Base-by-base conservation (phyloP, 257 asterid species). In the Lycium barbarum region DNA sequence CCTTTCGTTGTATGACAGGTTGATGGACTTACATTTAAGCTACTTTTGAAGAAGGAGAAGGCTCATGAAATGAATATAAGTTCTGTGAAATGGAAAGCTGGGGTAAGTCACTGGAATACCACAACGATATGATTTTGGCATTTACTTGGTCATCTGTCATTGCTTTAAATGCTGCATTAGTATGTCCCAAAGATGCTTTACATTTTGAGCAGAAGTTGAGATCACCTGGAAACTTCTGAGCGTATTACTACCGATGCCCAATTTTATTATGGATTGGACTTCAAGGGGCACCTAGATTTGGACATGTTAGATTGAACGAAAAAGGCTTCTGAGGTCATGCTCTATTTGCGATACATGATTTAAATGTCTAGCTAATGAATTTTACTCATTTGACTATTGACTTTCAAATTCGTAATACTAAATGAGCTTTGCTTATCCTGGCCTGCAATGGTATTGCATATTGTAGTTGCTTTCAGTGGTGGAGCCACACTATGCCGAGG, bases 161-260 rank as follows among this genome's bases (percentile, higher is more conserved):
- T 49, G 81, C 81, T 13, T 49, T 74, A 7, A 40, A 53, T 12
- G 47, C 61, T 49, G 20, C 45, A 74, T 47, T 20, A 20, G 13
- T 74, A n/a, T 74, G 38, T 58, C 20, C 43, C 81, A 74, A 40
- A 49, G 81, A 22, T 74, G 7, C 49, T 74, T 49, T 47, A 6
- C 8, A 40, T 13, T 49, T 20, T 22, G 14, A 49, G 43, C 4
- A 74, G 61, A 49, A 45, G 18, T 6, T 18, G 9, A 12, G 22
- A 47, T 49, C 81, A 74, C 61, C 61, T 74, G 61, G 53, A 74
- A 74, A 22, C 22, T 74, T 74, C 40, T 74, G 43, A 49, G 40
- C 0, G 13, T 74, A 20, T 20, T 49, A 38, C 43, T 38, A 38
- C 43, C 43, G 43, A 1, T 38, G 43, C 43, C 2, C 43, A 38